Evolutionary conservation across 495 filamentous ascomycete genomes (phyloP), one percentile per base, ranked within the genome.

Genomic region (Neohortaea acidophila): DNA sequence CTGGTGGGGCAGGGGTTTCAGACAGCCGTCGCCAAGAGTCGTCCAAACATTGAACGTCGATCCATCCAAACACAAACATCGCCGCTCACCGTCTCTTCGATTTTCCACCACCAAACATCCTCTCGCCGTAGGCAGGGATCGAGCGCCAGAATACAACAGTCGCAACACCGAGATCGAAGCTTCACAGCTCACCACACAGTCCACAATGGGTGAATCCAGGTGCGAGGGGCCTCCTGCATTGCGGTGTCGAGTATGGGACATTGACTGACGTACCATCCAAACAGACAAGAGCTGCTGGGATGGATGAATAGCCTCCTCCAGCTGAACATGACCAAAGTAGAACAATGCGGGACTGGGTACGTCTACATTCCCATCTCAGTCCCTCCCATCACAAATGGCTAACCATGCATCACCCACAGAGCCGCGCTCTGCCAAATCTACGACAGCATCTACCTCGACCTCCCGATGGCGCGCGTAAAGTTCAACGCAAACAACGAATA

Each of bases 281-380:
- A 21, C 53, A 97, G 89, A 68, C 89, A 97, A 63, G 89, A 97
- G 64, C 75, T 97, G 44, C 70, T 97, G 44, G 75, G 77, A 63
- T 97, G 89, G 89, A 64, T 97, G 51, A 97, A 97, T 70, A 84
- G 80, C 69, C 83, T 96, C 36, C 75, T 97, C 39, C 82, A 92
- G 66, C 73, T 96, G 49, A 96, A 96, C 64, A 73, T 97, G 41
- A 94, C 87, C 56, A 94, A 93, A 63, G 80, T 97, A 57, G 89
- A 97, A 63, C 91, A 97, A 69, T 94, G 89, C 61, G 89, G 89
- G 51, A 96, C 89, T 51, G 89, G 89, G 89, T 97, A 80, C 51
- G 80, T 57, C 56, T 31, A 36, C 45, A 48, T 47, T 49, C 36
- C 35, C 51, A 43, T 45, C 56, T 49, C 51, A 54, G 56, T n/a